These are phyloP conservation scores for Alternaria infectoria DNA, from an alignment of 2,329 filamentous ascomycete genomes.

Conservation along the genomic window DNA sequence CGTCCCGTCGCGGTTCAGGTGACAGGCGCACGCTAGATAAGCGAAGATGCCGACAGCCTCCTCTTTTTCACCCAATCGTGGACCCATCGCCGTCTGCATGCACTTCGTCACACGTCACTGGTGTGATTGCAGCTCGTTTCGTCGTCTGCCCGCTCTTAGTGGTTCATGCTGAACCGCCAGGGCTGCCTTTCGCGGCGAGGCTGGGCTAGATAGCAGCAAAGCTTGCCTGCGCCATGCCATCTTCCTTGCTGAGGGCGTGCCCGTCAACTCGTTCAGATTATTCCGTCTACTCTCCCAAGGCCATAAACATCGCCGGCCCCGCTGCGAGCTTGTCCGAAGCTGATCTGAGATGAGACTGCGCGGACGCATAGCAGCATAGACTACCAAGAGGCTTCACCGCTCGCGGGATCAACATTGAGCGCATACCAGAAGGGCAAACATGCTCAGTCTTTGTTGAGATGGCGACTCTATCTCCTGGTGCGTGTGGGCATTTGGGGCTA, in stretches of 20 bases:
- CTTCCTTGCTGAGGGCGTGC: conserved; percentile 3
- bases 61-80: conserved; percentile 5
- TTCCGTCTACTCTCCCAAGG: not conserved
- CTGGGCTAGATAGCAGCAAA: conserved; percentile 4
- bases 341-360: conserved; percentile 9
- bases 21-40: conserved; percentile 4
- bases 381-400: conserved; percentile 8
- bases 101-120: conserved; percentile 20
- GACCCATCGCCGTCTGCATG: conserved; percentile 12
- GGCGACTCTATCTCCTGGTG: conserved; percentile 37
- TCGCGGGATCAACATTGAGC: not conserved
- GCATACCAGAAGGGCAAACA: conserved; percentile 16
- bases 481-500: conserved; percentile 15
- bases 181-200: conserved; percentile 16
- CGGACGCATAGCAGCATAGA: conserved; percentile 5
- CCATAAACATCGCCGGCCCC: not conserved
- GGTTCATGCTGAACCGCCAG: conserved; percentile 20
- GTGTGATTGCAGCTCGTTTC: conserved; percentile 7
- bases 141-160: conserved; percentile 16
- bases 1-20: conserved; percentile 2
- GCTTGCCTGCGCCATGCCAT: conserved; percentile 8
- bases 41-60: not conserved
- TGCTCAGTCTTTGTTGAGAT: conserved; percentile 21
- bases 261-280: not conserved
- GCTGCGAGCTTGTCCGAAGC: not conserved